Evolutionary conservation across 192 early-diverging fungal genomes (phyloP), one percentile per base, ranked within the genome.

Genomic region (Coemansia sp.): DNA sequence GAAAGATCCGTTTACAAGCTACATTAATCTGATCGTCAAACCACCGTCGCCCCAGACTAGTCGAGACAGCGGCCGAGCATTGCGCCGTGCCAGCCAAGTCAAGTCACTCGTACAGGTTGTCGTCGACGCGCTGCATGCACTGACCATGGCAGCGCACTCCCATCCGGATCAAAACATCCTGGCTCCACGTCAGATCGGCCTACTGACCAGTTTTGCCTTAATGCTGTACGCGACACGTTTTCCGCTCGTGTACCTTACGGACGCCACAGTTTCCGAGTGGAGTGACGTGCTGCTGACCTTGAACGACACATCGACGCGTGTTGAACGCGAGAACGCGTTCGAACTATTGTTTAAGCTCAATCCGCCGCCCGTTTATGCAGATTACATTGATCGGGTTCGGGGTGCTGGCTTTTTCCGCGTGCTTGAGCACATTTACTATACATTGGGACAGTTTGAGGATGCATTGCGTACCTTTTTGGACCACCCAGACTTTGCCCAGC

Each of bases 41-140:
- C 78, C 72, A 8, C 36, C 14, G 0, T 55, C 67, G 0, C 17
- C 57, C 14, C 14, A 26, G 4, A 6, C 36, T 2, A 17, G 26
- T 11, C 48, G 58, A 15, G 49, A 46, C 53, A 63, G 71, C 36
- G 78, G 75, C 22, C 71, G 78, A 2, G 65, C 62, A 5, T 19
- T 81, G 54, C 68, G 78, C 15, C 78, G 78, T 15, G 68, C 78
- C 20, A 81, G 78, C 53, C 72, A 71, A 47, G 78, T 81, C 48
- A 81, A 81, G 69, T 65, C 78, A 40, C 44, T 81, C 17, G 36
- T 66, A 3, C 78, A 80, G 61, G 67, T 71, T 9, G 66, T 71
- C 6, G 72, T 80, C 10, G 78, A 80, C 38, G 68, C 78, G 3
- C 25, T 74, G n/a, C 64, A 64, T 46, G 48, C 64, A 1, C 25